Conservation (phyloP, 768 basidiomycete species). For the Rossbeevera mucosa region DNA sequence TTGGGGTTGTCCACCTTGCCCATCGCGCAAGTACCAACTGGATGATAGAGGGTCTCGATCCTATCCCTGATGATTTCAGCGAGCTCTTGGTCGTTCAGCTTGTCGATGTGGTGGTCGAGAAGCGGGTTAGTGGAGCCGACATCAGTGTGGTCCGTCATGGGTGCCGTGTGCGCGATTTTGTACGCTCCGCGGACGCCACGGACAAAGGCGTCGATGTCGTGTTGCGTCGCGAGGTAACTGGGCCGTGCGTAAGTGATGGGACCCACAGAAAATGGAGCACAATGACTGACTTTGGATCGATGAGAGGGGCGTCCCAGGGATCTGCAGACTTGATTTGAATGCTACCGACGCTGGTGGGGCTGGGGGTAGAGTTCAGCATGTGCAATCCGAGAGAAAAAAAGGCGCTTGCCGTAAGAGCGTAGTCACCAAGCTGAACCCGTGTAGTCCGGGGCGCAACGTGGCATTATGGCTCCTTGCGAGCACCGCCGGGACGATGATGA, state of each 20-base stretch:
- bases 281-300: slow-evolving; percentile 39
- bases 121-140: slow-evolving; percentile 22
- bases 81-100: slow-evolving; percentile 33
- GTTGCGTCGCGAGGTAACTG: slow-evolving; percentile 41
- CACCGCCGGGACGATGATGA: slow-evolving; percentile 16
- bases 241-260: not conserved
- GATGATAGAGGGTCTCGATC: slow-evolving; percentile 42
- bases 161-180: slow-evolving; percentile 37
- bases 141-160: slow-evolving; percentile 36
- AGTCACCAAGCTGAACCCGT: slow-evolving; percentile 17
- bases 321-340: slow-evolving; percentile 38
- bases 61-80: slow-evolving; percentile 31
- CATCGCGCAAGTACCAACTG: slow-evolving; percentile 36
- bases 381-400: not conserved
- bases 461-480: not conserved
- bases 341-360: slow-evolving; percentile 43
- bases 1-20: slow-evolving; percentile 35
- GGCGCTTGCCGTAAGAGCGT: slow-evolving; percentile 24
- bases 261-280: not conserved
- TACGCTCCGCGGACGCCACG: slow-evolving; percentile 39
- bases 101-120: slow-evolving; percentile 37
- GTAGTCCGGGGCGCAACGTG: not conserved
- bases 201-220: slow-evolving; percentile 37
- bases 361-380: slow-evolving; percentile 8
- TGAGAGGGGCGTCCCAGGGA: slow-evolving; percentile 39